phyloP scores from a whole-genome alignment of 169 alveolate genomes.

The Plasmodium coatneyi region DNA sequence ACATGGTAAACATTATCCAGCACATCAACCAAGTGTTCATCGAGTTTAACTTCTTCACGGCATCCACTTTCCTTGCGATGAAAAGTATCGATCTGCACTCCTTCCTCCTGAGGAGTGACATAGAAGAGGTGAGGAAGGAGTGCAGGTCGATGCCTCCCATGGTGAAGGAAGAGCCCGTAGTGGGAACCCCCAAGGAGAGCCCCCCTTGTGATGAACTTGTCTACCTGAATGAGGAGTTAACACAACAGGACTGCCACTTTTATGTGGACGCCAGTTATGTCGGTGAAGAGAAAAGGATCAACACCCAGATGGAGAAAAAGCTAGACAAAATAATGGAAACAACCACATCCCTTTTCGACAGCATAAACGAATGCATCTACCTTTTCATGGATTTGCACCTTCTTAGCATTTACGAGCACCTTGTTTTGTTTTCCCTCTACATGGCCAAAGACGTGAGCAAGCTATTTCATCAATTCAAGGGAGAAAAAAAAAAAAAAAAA shows the following conservation, averaged over 20 bases:
- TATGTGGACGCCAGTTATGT: neutral
- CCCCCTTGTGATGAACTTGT: neutral
- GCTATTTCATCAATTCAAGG: slow-evolving; percentile 9
- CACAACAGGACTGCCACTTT: neutral
- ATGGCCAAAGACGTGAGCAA: slow-evolving; percentile 59
- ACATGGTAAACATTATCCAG: slow-evolving; percentile 19
- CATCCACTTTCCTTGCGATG: slow-evolving; percentile 21
- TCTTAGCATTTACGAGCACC: slow-evolving; percentile 46
- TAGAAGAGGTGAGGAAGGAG: slow-evolving; percentile 1
- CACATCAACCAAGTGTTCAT: slow-evolving; percentile 33
- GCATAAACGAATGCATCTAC: slow-evolving; percentile 50
- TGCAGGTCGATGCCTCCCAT: neutral
- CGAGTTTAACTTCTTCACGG: slow-evolving; percentile 27
- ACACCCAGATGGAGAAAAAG: slow-evolving; percentile 19
- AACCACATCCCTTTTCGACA: slow-evolving; percentile 16
- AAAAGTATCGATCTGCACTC: slow-evolving; percentile 40
- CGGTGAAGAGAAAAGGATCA: neutral
- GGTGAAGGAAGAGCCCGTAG: neutral
- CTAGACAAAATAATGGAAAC: slow-evolving; percentile 28
- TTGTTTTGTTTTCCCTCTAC: slow-evolving; percentile 20
- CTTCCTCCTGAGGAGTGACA: slow-evolving; percentile 5
- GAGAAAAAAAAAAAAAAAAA: slow-evolving; percentile 62
- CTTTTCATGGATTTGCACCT: slow-evolving; percentile 55
- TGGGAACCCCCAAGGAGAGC: neutral
- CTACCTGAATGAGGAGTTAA: neutral